Evolutionary conservation across 179 eudicot genomes (phyloP).

Genomic region (Carnegiea gigantea): DNA sequence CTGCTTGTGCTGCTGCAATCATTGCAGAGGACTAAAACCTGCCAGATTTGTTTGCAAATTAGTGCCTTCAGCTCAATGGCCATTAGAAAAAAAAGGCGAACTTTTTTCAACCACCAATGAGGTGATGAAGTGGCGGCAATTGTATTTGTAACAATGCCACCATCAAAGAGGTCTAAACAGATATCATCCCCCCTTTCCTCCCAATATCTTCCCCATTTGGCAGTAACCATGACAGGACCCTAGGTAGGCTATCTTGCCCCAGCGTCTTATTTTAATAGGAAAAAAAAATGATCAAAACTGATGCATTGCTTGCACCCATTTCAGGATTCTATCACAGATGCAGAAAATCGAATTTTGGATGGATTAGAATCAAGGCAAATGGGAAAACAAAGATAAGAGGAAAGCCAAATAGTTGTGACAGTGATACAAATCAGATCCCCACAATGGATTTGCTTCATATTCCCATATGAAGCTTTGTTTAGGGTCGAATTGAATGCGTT

Average conservation of each 20-base stretch:
- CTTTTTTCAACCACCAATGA: neutral
- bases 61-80: neutral
- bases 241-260: neutral
- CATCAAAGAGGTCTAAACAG: neutral
- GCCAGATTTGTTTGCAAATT: constrained; percentile 19
- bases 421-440: neutral
- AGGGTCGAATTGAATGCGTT: too few species aligned
- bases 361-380: neutral
- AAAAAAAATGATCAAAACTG: too few species aligned
- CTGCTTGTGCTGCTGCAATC: constrained; percentile 65
- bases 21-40: constrained; percentile 75
- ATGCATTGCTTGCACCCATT: too few species aligned
- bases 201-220: neutral
- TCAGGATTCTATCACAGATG: neutral
- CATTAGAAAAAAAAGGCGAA: neutral
- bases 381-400: neutral
- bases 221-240: neutral
- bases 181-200: neutral
- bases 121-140: neutral
- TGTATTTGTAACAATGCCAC: neutral
- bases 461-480: too few species aligned
- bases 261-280: too few species aligned
- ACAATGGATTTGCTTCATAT: too few species aligned
- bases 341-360: neutral
- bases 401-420: neutral